These are phyloP conservation scores for Pestalotiopsis sp. DNA, from an alignment of 2,329 filamentous ascomycete genomes.

Conservation along the genomic window DNA sequence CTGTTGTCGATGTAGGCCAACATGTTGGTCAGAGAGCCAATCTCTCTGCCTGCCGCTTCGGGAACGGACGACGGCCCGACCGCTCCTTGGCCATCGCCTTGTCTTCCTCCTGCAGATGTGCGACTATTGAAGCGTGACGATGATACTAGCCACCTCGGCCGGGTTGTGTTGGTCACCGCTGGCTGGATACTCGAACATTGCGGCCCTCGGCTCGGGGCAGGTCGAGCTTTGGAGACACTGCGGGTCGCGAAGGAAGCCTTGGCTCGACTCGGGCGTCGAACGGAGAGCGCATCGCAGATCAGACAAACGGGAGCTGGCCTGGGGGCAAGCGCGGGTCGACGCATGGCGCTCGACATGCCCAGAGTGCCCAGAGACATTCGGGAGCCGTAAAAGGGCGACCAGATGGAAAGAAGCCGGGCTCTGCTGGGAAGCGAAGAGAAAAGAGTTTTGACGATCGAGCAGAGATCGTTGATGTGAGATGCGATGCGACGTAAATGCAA, in stretches of 20 bases:
- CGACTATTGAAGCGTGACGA: slow-evolving; percentile 4
- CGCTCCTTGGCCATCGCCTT: not conserved
- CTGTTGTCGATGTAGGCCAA: slow-evolving; percentile 28
- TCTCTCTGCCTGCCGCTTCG: slow-evolving; percentile 16
- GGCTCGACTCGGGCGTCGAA: slow-evolving; percentile 23
- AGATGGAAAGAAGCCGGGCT: not conserved
- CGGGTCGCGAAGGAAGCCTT: slow-evolving; percentile 31
- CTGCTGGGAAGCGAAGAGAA: not conserved
- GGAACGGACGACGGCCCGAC: not conserved
- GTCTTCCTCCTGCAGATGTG: not conserved
- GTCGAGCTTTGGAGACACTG: slow-evolving; percentile 26
- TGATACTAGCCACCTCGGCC: slow-evolving; percentile 12
- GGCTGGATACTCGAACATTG: not conserved
- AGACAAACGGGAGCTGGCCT: slow-evolving; percentile 24
- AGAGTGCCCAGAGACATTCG: slow-evolving; percentile 8
- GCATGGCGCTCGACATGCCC: slow-evolving; percentile 11
- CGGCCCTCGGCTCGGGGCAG: slow-evolving; percentile 16
- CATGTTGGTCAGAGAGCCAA: slow-evolving; percentile 30
- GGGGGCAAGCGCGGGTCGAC: slow-evolving; percentile 5
- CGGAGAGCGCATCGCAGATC: slow-evolving; percentile 33
- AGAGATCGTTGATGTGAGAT: not conserved
- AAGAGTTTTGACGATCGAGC: not conserved
- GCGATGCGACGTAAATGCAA: not conserved
- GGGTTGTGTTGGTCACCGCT: slow-evolving; percentile 3
- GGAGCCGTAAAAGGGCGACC: not conserved